A percentile compares a stretch with the other conserved stretches of the same genome.
Conservation (phyloP, 371 early-diverging fungal species). For the Syncephalastrum contaminatum region DNA sequence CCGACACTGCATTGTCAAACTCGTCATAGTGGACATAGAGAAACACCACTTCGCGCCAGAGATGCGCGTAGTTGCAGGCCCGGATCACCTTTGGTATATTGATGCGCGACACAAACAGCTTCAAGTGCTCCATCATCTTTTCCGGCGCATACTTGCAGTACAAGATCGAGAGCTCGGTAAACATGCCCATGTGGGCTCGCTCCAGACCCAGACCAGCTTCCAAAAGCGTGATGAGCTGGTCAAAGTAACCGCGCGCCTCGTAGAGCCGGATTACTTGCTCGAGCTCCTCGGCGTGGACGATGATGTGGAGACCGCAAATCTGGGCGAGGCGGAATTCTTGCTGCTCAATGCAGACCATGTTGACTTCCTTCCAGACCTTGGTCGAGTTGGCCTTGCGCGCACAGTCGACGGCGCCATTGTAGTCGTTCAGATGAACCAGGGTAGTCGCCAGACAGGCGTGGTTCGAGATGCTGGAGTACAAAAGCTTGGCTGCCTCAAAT, state of each 20-base stretch:
- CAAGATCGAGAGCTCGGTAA: constrained; percentile 94
- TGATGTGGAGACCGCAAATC: constrained; percentile 94
- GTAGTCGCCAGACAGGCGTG: constrained; percentile 96
- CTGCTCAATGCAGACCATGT: constrained; percentile 91
- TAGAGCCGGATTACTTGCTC: constrained; percentile 84
- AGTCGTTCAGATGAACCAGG: constrained; percentile 91
- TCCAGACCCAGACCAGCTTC: constrained; percentile 94
- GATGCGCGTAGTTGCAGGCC: constrained; percentile 88
- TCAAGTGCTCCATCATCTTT: constrained; percentile 93
- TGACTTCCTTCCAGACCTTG: constrained; percentile 97
- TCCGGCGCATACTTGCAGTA: constrained; percentile 95
- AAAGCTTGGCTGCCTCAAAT: constrained; percentile 91
- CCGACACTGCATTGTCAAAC: constrained; percentile 92
- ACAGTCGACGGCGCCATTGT: constrained; percentile 95
- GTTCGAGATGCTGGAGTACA: constrained; percentile 94
- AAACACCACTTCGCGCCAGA: constrained; percentile 97
- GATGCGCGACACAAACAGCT: constrained; percentile 93
- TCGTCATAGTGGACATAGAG: constrained; percentile 97
- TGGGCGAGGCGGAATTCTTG: constrained; percentile 95
- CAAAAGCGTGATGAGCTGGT: constrained; percentile 85
- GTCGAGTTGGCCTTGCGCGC: constrained; percentile 97
- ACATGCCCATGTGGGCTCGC: constrained; percentile 99
- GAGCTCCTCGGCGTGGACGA: constrained; percentile 97
- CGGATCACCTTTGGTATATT: constrained; percentile 98
- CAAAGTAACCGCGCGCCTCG: constrained; percentile 85